These are phyloP conservation scores for Apiospora phragmitis DNA, from an alignment of 2,329 filamentous ascomycete genomes.

Conservation along the genomic window DNA sequence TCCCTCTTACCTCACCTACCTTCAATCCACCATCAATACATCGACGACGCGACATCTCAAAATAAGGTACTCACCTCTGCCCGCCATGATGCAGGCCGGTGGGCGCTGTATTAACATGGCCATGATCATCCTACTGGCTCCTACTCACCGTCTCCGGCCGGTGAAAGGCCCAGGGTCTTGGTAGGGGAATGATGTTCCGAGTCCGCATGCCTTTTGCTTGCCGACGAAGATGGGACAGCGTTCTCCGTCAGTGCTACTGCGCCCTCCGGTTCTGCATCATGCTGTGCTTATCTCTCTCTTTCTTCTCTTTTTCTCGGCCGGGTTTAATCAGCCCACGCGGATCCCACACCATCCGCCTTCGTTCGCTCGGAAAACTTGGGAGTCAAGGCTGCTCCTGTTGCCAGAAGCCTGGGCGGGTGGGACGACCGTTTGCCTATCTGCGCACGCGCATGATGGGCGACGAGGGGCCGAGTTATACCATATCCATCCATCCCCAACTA, in stretches of 20 bases:
- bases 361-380: constrained; percentile 11
- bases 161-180: constrained; percentile 15
- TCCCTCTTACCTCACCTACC: no score
- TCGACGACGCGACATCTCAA: neutral
- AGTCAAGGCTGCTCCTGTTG: constrained; percentile 14
- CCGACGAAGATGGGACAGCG: constrained; percentile 7
- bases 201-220: constrained; percentile 15
- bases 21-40: no score
- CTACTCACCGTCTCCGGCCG: constrained; percentile 12
- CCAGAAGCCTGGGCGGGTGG: constrained; percentile 15
- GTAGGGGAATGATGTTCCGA: constrained; percentile 11
- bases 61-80: constrained; percentile 6
- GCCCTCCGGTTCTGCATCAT: neutral
- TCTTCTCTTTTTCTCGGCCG: neutral
- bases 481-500: neutral
- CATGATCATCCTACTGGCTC: constrained; percentile 4
- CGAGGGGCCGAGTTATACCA: constrained; percentile 11
- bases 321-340: neutral
- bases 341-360: constrained; percentile 4
- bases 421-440: constrained; percentile 3
- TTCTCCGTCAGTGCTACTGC: constrained; percentile 13
- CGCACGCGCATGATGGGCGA: constrained; percentile 3
- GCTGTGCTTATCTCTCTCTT: neutral
- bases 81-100: neutral
- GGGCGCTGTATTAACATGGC: constrained; percentile 7